phyloP scores from a whole-genome alignment of 306 rosid species.

The Cucurbita pepo region DNA sequence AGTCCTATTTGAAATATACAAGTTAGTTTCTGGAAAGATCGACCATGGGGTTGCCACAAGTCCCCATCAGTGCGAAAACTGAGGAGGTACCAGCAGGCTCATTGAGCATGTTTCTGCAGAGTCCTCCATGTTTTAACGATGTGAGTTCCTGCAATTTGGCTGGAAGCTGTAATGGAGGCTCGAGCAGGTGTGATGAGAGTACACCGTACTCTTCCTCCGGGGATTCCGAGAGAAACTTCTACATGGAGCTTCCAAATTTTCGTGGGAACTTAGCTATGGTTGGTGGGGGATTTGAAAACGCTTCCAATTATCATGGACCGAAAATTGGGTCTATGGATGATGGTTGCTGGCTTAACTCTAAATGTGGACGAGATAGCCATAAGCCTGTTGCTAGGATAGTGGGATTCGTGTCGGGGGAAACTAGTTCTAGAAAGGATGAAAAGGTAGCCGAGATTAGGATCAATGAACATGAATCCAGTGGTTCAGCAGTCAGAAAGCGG shows the following conservation, averaged over 20 bases:
- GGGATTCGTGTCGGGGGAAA: slow-evolving; percentile 57
- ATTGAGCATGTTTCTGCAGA: slow-evolving; percentile 30
- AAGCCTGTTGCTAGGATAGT: slow-evolving; percentile 79
- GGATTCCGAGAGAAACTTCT: slow-evolving; percentile 32
- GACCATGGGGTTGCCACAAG: slow-evolving; percentile 83
- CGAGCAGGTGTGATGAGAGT: slow-evolving; percentile 21
- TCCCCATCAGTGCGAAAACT: slow-evolving; percentile 35
- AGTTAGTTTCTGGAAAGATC: slow-evolving; percentile 2
- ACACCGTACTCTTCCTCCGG: slow-evolving; percentile 36
- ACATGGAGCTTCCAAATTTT: slow-evolving; percentile 32
- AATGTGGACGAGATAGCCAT: slow-evolving; percentile 32
- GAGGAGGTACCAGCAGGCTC: slow-evolving; percentile 32
- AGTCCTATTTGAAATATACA: slow-evolving; percentile 4
- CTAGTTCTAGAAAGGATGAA: slow-evolving; percentile 32
- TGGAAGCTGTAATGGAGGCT: slow-evolving; percentile 22
- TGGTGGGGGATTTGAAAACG: slow-evolving; percentile 41
- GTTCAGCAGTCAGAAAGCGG: slow-evolving; percentile 66
- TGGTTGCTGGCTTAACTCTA: slow-evolving; percentile 17
- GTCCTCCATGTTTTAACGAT: slow-evolving; percentile 41
- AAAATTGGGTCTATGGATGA: slow-evolving; percentile 40
- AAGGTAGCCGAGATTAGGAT: slow-evolving; percentile 11
- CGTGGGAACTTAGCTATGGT: slow-evolving; percentile 19
- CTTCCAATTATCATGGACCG: slow-evolving; percentile 50
- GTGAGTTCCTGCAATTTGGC: slow-evolving; percentile 35
- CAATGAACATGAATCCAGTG: slow-evolving; percentile 31